Conservation (phyloP, 768 basidiomycete genomes). For the Peribolospora baueri region DNA sequence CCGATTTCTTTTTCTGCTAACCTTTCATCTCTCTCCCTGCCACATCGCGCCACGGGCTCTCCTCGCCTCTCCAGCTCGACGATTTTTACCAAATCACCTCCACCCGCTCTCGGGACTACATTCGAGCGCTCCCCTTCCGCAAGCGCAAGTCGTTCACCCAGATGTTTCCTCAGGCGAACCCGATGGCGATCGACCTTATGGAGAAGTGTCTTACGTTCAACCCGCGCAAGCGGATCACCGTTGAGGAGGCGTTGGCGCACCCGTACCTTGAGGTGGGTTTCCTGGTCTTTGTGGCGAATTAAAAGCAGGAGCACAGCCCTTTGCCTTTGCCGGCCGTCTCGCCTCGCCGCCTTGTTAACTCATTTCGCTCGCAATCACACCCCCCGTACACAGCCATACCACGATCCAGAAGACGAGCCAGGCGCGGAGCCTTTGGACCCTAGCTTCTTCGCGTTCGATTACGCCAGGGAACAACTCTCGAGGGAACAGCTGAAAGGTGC, state of each 20-base stretch:
- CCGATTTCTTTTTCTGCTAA: neutral
- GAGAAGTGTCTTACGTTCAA: slow-evolving; percentile 72
- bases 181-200: slow-evolving; percentile 47
- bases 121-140: slow-evolving; percentile 78
- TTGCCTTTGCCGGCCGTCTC: neutral
- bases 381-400: slow-evolving; percentile 36
- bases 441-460: slow-evolving; percentile 58
- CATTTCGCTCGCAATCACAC: neutral
- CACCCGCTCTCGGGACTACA: slow-evolving; percentile 73
- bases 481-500: slow-evolving; percentile 15
- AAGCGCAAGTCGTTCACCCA: slow-evolving; percentile 58
- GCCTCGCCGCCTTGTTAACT: neutral
- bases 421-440: slow-evolving; percentile 28
- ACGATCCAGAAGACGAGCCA: slow-evolving; percentile 74
- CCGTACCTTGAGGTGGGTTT: slow-evolving; percentile 46
- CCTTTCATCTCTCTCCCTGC: neutral
- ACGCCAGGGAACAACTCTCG: slow-evolving; percentile 16
- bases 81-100: slow-evolving; percentile 96
- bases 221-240: slow-evolving; percentile 85
- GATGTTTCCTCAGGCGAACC: slow-evolving; percentile 40
- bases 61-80: slow-evolving; percentile 29
- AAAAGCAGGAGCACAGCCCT: neutral
- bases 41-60: neutral
- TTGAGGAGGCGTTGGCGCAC: slow-evolving; percentile 81
- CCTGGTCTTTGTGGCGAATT: neutral